phyloP scores from a whole-genome alignment of 805 yeast genomes.

The Diddensiella santjacobensis region DNA sequence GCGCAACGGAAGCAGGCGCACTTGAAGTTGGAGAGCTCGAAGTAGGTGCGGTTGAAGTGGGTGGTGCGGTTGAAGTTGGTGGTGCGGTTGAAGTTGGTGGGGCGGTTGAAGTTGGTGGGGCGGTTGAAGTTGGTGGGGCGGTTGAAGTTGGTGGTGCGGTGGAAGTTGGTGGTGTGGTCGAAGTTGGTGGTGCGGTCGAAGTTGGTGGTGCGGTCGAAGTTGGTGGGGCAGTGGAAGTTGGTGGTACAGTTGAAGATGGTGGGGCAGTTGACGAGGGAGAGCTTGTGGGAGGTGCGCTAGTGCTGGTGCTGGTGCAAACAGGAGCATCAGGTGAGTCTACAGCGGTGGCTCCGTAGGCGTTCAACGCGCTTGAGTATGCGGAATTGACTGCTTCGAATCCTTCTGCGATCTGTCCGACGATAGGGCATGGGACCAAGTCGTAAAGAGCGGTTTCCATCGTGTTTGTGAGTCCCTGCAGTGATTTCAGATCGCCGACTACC shows the following conservation, averaged over 20 bases:
- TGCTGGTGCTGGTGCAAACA: neutral
- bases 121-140: neutral
- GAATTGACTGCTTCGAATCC: neutral
- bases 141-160: neutral
- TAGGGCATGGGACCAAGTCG: conserved; percentile 18
- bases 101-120: neutral
- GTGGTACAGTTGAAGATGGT: neutral
- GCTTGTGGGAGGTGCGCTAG: conserved; percentile 1
- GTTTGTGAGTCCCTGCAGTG: conserved; percentile 12
- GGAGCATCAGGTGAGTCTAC: neutral
- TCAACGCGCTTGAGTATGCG: neutral
- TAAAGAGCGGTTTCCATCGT: conserved; percentile 1
- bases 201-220: neutral
- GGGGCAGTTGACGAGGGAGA: neutral
- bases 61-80: neutral
- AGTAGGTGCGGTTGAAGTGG: neutral
- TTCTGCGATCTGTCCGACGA: neutral
- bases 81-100: neutral
- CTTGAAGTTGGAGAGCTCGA: conserved; percentile 2
- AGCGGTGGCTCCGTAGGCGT: neutral
- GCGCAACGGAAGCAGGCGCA: neutral
- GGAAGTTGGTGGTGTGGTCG: neutral
- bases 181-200: neutral
- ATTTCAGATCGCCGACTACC: conserved; percentile 14
- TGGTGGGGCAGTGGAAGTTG: neutral